These are phyloP conservation scores for Allomyces arbusculus DNA, from an alignment of 192 early-diverging fungal species.

Conservation along the genomic window DNA sequence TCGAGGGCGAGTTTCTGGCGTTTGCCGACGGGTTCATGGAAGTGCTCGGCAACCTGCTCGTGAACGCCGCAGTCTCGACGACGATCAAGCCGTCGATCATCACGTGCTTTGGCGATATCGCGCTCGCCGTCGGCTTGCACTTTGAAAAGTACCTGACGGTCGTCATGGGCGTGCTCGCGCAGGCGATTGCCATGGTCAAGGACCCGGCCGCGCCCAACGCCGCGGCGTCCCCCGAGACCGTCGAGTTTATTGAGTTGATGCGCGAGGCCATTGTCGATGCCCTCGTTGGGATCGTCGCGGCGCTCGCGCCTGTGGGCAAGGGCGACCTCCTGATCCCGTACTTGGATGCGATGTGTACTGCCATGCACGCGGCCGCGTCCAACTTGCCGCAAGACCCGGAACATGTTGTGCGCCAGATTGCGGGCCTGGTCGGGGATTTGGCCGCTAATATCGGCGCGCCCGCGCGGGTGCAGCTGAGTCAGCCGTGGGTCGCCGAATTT, in stretches of 20 bases:
- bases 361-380: neutral
- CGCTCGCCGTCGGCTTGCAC: slow-evolving; percentile 65
- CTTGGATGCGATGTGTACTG: neutral
- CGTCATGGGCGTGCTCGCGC: slow-evolving; percentile 67
- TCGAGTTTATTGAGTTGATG: slow-evolving; percentile 69
- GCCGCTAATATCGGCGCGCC: slow-evolving; percentile 9
- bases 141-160: slow-evolving; percentile 68
- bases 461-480: too few relatives aligned
- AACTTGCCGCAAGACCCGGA: slow-evolving; percentile 1
- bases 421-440: slow-evolving; percentile 4
- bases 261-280: slow-evolving; percentile 83
- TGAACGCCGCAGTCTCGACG: slow-evolving; percentile 54
- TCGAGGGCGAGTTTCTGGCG: slow-evolving; percentile 49
- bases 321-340: slow-evolving; percentile 17
- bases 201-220: slow-evolving; percentile 17
- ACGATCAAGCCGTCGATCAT: slow-evolving; percentile 83
- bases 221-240: slow-evolving; percentile 43
- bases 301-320: slow-evolving; percentile 56
- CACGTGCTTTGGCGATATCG: slow-evolving; percentile 93
- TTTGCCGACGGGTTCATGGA: slow-evolving; percentile 78
- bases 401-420: slow-evolving; percentile 4
- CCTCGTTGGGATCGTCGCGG: slow-evolving; percentile 89
- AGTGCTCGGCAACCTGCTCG: slow-evolving; percentile 54
- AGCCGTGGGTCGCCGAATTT: too few relatives aligned
- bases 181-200: slow-evolving; percentile 45